Conservation (phyloP, 129 eudicot genomes). For the Rutidosis leptorrhynchoides region DNA sequence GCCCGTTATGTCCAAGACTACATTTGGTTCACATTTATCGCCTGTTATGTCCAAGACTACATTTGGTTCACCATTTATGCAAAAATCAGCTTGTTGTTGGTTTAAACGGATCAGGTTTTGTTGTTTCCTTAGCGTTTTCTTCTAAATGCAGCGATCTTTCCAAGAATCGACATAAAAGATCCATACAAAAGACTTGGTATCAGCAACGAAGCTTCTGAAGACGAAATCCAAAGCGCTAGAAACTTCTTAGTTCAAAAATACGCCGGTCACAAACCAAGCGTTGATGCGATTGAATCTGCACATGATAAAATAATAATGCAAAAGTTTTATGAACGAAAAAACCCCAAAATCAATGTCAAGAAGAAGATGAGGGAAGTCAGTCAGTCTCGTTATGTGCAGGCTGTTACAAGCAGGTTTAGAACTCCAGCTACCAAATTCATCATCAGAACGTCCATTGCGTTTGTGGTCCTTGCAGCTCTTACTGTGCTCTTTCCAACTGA, state of each 20-base stretch:
- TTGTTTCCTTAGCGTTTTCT: conserved; percentile 3
- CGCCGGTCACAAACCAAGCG: conserved; percentile 86
- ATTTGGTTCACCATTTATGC: conserved; percentile 1
- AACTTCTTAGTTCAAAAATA: conserved; percentile 85
- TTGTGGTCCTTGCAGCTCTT: conserved; percentile 74
- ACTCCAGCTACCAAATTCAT: conserved; percentile 80
- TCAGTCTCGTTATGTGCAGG: conserved; percentile 71
- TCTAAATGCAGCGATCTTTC: conserved; percentile 66
- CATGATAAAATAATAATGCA: conserved; percentile 94
- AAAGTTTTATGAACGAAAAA: conserved; percentile 70
- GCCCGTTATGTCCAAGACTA: conserved; percentile 14
- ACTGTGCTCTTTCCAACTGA: conserved; percentile 92
- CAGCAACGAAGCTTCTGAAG: conserved; percentile 83
- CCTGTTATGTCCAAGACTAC: conserved; percentile 14
- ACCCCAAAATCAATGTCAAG: conserved; percentile 80
- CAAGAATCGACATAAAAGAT: conserved; percentile 79
- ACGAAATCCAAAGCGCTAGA: conserved; percentile 91
- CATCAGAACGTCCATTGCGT: conserved; percentile 60
- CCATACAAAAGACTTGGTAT: conserved; percentile 97
- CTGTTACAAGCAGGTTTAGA: conserved; percentile 72
- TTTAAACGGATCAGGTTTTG: conserved; percentile 9
- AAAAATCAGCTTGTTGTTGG: not conserved
- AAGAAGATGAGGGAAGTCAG: conserved; percentile 85
- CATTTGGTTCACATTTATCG: not conserved
- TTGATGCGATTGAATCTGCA: conserved; percentile 94